phyloP scores from a whole-genome alignment of 2,329 filamentous ascomycete genomes.

The Bipolaris victoriae region DNA sequence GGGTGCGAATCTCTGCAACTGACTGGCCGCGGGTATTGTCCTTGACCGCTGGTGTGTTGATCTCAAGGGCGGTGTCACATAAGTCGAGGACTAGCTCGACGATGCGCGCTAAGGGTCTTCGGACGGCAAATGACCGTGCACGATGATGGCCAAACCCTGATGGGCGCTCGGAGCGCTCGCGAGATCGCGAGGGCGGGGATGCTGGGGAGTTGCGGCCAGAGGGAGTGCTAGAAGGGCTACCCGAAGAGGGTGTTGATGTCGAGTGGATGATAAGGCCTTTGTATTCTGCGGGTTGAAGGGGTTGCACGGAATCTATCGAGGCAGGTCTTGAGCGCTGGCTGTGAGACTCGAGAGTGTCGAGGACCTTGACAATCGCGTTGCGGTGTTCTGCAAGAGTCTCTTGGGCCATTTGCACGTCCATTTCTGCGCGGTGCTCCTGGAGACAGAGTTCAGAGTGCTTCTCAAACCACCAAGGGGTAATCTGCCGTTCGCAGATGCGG shows the following conservation, averaged over 20 bases:
- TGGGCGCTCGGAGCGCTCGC: constrained; percentile 72
- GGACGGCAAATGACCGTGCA: constrained; percentile 86
- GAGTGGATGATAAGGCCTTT: constrained; percentile 86
- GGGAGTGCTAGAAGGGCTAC: constrained; percentile 71
- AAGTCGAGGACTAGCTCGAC: constrained; percentile 94
- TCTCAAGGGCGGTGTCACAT: constrained; percentile 93
- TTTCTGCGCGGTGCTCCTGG: constrained; percentile 94
- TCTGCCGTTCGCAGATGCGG: constrained; percentile 95
- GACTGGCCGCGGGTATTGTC: constrained; percentile 70
- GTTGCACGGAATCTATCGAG: constrained; percentile 56
- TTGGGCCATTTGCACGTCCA: constrained; percentile 96
- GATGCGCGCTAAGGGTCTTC: constrained; percentile 87
- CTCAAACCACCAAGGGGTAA: constrained; percentile 99
- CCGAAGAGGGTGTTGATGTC: constrained; percentile 68
- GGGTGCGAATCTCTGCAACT: constrained; percentile 80
- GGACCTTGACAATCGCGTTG: constrained; percentile 90
- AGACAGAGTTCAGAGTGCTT: constrained; percentile 97
- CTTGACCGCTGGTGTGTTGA: constrained; percentile 92
- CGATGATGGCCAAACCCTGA: constrained; percentile 77
- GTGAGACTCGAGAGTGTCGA: constrained; percentile 87
- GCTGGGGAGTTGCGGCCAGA: constrained; percentile 74
- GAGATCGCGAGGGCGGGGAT: constrained; percentile 68
- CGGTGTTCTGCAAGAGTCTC: constrained; percentile 91
- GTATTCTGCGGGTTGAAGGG: constrained; percentile 74
- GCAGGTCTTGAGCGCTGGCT: constrained; percentile 65